Base-by-base conservation (phyloP, 2,329 filamentous ascomycete genomes). In the Penicillium freii region DNA sequence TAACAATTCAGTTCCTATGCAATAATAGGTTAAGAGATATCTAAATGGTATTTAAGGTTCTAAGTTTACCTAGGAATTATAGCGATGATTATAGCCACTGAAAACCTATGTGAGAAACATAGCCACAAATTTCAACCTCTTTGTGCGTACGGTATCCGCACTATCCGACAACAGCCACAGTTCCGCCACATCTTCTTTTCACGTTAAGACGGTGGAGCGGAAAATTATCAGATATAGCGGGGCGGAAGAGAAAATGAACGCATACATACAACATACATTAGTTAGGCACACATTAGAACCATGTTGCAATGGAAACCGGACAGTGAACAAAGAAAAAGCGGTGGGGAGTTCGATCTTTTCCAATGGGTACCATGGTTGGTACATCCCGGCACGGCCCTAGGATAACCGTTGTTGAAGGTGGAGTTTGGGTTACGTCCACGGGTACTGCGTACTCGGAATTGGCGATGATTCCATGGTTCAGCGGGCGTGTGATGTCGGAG, bases 341-440 rank as follows among this genome's bases (percentile, higher is more conserved):
- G 57, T 59, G n/a, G 29, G 13, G 8, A 47, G 54, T 57, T 57
- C 19, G 36, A 29, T 31, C 29, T 47, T 42, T 23, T 19, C 38
- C 43, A 17, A 27, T 25, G 33, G 25, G 25, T 58, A 62, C 63
- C 63, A 60, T 66, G 63, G 65, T 63, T 63, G 55, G 44, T 60
- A 17, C 7, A 29, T 21, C 25, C 58, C 65, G 65, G 65, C 52
- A 61, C 65, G 63, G 63, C 60, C 65, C 65, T 59, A 19, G 40
- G 21, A 62, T 43, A 65, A 62, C 64, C 63, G 59, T 60, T 65
- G 57, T 62, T 63, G 39, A 53, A 38, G 29, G 65, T 66, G 63
- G 65, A 66, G 59, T 51, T 50, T 50, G 39, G 43, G 43, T 58
- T 57, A 56, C 51, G 47, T 59, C 31, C 45, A 34, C 15, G 19